Conservation (phyloP, 2,329 filamentous ascomycete genomes). For the Ambrosiella xylebori region DNA sequence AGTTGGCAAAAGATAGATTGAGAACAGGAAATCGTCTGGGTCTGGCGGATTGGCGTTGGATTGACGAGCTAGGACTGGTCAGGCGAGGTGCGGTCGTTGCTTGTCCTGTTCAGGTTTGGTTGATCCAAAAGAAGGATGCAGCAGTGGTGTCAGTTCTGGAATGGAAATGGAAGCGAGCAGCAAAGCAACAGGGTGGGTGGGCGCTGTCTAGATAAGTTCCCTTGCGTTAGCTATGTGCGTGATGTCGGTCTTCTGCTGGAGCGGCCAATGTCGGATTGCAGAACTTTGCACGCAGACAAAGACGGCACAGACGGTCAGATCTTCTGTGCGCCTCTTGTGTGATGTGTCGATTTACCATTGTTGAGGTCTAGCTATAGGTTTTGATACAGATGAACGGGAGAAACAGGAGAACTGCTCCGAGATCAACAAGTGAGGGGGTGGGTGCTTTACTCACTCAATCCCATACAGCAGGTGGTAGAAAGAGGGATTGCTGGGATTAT, state of each 20-base stretch:
- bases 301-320: neutral
- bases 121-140: conserved; percentile 1
- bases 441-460: neutral
- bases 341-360: neutral
- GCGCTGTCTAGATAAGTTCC: neutral
- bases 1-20: conserved; percentile 1
- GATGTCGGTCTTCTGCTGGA: neutral
- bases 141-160: conserved; percentile 4
- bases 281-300: neutral
- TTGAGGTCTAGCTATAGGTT: neutral
- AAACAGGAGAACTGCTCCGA: neutral
- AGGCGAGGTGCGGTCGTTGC: conserved; percentile 1
- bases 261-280: neutral
- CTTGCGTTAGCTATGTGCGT: neutral
- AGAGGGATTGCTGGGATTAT: neutral
- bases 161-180: conserved; percentile 6
- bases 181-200: conserved; percentile 1
- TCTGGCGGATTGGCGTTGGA: conserved; percentile 1
- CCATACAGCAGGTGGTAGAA: neutral
- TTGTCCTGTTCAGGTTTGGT: conserved; percentile 4
- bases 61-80: conserved; percentile 3
- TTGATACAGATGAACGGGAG: neutral
- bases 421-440: neutral
- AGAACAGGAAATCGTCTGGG: conserved; percentile 1
- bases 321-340: neutral